These are phyloP conservation scores for Pleurotus tuoliensis DNA, from an alignment of 768 basidiomycete species.

Conservation along the genomic window DNA sequence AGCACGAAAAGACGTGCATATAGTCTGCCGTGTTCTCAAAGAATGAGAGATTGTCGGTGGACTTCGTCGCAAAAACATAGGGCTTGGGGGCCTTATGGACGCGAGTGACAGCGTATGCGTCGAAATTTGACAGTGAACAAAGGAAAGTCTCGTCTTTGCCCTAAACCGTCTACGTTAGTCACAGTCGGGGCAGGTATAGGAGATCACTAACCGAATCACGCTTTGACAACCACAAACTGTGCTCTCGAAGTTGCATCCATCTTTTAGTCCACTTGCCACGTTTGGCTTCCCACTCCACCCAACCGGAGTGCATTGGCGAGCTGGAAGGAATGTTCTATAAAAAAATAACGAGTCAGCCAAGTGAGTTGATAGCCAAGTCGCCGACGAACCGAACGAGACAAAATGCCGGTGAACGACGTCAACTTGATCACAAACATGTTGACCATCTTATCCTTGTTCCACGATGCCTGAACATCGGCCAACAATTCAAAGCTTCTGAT, in stretches of 20 bases:
- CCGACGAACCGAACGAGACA: slow-evolving; percentile 55
- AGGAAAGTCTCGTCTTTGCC: slow-evolving; percentile 80
- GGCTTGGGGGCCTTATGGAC: slow-evolving; percentile 78
- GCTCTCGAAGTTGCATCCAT: slow-evolving; percentile 84
- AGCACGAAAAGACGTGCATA: slow-evolving; percentile 79
- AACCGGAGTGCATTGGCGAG: slow-evolving; percentile 48
- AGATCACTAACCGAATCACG: slow-evolving; percentile 67
- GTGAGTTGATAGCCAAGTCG: not conserved
- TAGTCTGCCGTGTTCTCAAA: slow-evolving; percentile 91
- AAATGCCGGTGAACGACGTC: slow-evolving; percentile 57
- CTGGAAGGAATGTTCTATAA: slow-evolving; percentile 38
- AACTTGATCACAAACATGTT: slow-evolving; percentile 80
- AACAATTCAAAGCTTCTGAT: slow-evolving; percentile 85
- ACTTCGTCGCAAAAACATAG: slow-evolving; percentile 84
- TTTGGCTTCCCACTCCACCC: slow-evolving; percentile 87
- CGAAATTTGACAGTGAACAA: slow-evolving; percentile 86
- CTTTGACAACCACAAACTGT: slow-evolving; percentile 84
- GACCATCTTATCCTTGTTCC: slow-evolving; percentile 80
- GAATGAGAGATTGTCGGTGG: slow-evolving; percentile 77
- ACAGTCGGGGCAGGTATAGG: slow-evolving; percentile 6
- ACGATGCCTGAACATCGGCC: slow-evolving; percentile 74
- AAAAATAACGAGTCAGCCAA: not conserved
- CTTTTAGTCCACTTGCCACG: slow-evolving; percentile 95
- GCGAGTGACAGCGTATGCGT: slow-evolving; percentile 78
- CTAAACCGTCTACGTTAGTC: slow-evolving; percentile 31